Conservation (phyloP, 2,329 filamentous ascomycete genomes). For the Diaporthe velutina region DNA sequence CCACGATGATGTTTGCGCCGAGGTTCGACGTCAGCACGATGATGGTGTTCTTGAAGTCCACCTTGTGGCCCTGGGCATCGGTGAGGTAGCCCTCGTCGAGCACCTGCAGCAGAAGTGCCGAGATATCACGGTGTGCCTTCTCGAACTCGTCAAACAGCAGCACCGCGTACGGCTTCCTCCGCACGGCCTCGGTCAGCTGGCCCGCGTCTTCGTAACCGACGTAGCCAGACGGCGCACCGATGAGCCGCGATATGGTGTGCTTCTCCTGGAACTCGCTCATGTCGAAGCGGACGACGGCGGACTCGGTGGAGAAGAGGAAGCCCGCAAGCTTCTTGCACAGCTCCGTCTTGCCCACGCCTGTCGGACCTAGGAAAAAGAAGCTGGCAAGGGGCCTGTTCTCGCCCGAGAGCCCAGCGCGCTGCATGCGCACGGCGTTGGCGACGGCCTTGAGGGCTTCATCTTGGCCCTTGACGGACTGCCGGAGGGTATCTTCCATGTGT, state of each 20-base stretch:
- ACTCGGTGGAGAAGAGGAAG: slow-evolving; percentile 93
- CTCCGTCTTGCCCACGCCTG: slow-evolving; percentile 97
- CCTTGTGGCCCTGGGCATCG: slow-evolving; percentile 94
- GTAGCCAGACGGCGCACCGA: slow-evolving; percentile 93
- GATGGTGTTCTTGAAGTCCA: slow-evolving; percentile 96
- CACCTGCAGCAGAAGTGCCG: slow-evolving; percentile 90
- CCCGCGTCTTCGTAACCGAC: slow-evolving; percentile 97
- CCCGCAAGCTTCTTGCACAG: slow-evolving; percentile 95
- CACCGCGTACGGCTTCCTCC: slow-evolving; percentile 94
- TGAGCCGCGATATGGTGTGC: slow-evolving; percentile 92
- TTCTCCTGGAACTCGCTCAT: slow-evolving; percentile 99
- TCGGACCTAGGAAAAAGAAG: slow-evolving; percentile 98
- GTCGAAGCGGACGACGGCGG: slow-evolving; percentile 92
- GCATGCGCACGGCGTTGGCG: slow-evolving; percentile 92
- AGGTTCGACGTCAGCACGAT: slow-evolving; percentile 97
- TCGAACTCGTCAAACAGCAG: slow-evolving; percentile 98
- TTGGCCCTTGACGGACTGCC: slow-evolving; percentile 88
- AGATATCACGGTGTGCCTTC: slow-evolving; percentile 96
- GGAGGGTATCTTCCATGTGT: slow-evolving; percentile 92
- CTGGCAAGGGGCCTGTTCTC: slow-evolving; percentile 93
- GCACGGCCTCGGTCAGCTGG: slow-evolving; percentile 94
- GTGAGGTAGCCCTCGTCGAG: slow-evolving; percentile 97
- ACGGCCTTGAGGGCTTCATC: slow-evolving; percentile 94
- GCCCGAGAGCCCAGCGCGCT: slow-evolving; percentile 90
- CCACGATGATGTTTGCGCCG: slow-evolving; percentile 90